A percentile compares a stretch with the other conserved stretches of the same genome.
phyloP scores from a whole-genome alignment of 768 basidiomycete species.

The Fomitopsis pulvina region DNA sequence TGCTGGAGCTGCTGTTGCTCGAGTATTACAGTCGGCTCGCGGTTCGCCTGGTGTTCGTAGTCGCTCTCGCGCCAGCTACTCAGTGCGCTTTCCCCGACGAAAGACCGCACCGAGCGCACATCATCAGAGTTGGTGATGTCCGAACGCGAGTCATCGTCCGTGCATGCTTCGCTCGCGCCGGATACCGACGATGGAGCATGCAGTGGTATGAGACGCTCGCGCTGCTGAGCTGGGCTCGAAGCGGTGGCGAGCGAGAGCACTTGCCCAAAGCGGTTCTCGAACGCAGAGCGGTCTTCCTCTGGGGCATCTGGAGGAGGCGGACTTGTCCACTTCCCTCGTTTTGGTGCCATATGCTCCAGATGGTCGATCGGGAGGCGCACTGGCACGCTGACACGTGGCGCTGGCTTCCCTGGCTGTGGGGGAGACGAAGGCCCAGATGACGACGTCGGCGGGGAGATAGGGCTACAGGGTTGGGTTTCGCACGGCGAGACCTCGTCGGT shows the following conservation, averaged over 20 bases:
- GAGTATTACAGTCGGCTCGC: background rate
- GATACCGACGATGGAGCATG: conserved; percentile 35
- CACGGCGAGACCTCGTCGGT: conserved; percentile 51
- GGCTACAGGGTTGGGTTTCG: conserved; percentile 15
- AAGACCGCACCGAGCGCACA: conserved; percentile 61
- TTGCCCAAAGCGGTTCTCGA: conserved; percentile 60
- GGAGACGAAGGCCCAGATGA: background rate
- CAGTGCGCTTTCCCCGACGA: conserved; percentile 39
- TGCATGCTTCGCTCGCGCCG: conserved; percentile 55
- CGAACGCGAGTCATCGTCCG: conserved; percentile 58
- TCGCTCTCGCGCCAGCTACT: conserved; percentile 11
- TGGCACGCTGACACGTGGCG: conserved; percentile 19
- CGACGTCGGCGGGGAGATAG: conserved; percentile 11
- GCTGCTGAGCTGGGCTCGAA: conserved; percentile 53
- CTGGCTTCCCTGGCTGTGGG: conserved; percentile 1
- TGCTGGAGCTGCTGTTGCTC: conserved; percentile 1
- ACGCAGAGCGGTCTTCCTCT: conserved; percentile 54
- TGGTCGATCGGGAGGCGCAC: conserved; percentile 43
- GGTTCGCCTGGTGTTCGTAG: conserved; percentile 1
- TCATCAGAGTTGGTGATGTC: conserved; percentile 63
- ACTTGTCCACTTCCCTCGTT: conserved; percentile 77
- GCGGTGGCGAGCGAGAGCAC: conserved; percentile 65
- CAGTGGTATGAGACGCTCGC: conserved; percentile 27
- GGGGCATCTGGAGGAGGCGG: conserved; percentile 77
- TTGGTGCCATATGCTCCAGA: conserved; percentile 70